Conservation (phyloP, 257 asterid genomes). For the Jacaranda copaia region DNA sequence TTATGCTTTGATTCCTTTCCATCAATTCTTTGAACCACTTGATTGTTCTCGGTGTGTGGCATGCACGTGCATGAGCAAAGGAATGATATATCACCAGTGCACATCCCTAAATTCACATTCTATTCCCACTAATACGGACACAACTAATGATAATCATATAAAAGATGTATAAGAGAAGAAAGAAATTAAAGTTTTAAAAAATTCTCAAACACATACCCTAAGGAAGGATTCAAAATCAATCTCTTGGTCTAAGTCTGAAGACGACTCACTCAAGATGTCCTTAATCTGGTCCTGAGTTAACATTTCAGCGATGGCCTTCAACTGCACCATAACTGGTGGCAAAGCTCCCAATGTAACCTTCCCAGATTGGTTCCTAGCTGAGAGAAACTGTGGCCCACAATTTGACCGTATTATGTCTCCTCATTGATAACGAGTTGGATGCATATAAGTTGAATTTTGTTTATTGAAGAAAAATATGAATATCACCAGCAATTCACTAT, state of each 20-base stretch:
- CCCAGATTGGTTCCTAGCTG: slow-evolving; percentile 63
- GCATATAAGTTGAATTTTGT: not conserved
- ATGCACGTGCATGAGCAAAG: not conserved
- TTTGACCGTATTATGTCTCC: not conserved
- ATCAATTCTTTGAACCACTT: not conserved
- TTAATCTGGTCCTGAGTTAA: slow-evolving; percentile 61
- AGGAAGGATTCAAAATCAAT: slow-evolving; percentile 84
- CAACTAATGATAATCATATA: not conserved
- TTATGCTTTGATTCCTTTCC: not conserved
- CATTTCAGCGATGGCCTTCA: slow-evolving; percentile 62
- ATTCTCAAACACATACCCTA: slow-evolving; percentile 49
- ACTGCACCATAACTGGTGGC: slow-evolving; percentile 66
- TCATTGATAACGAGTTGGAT: not conserved
- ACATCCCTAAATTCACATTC: not conserved
- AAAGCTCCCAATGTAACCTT: slow-evolving; percentile 69
- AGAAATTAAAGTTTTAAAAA: not conserved
- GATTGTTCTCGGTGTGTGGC: not conserved
- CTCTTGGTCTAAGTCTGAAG: slow-evolving; percentile 59
- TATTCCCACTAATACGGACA: not conserved
- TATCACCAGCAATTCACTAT: not conserved
- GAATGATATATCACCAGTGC: not conserved
- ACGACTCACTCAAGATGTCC: slow-evolving; percentile 61
- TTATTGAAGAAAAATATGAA: not conserved
- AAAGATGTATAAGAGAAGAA: not conserved
- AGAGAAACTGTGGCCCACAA: slow-evolving; percentile 51